phyloP scores from a whole-genome alignment of 129 eudicot species.

The Tanacetum coccineum region DNA sequence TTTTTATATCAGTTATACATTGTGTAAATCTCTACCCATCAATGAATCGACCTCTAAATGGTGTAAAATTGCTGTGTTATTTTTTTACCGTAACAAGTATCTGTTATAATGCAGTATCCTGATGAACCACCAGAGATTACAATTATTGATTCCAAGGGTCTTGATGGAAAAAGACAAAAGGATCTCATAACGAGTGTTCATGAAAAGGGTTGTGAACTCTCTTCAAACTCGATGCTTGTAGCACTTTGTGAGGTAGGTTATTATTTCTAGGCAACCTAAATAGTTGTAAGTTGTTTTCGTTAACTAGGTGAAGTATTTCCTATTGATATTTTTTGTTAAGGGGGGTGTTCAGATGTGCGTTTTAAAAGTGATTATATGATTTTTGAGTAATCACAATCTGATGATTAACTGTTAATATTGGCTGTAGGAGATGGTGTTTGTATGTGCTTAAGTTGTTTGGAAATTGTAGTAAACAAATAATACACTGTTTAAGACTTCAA shows the following conservation, averaged over 20 bases:
- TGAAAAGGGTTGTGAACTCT: slow-evolving; percentile 59
- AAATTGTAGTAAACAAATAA: background rate
- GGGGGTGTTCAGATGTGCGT: too few species aligned
- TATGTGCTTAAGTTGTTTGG: background rate
- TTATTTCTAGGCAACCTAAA: background rate
- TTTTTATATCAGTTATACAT: too few species aligned
- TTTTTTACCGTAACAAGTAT: background rate
- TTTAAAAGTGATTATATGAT: background rate
- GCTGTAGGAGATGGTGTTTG: too few species aligned
- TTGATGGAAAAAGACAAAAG: slow-evolving; percentile 66
- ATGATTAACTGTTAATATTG: too few species aligned
- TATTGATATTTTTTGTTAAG: background rate
- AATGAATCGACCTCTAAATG: background rate
- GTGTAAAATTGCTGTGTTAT: background rate
- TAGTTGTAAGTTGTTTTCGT: too few species aligned
- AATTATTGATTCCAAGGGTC: slow-evolving; percentile 77
- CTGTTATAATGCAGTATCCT: slow-evolving; percentile 58
- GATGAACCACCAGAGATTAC: slow-evolving; percentile 68
- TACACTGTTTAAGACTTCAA: background rate
- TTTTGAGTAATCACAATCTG: background rate
- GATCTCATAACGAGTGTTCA: slow-evolving; percentile 40
- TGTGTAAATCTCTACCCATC: too few species aligned
- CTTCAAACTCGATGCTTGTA: slow-evolving; percentile 72
- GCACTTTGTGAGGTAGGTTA: slow-evolving; percentile 84
- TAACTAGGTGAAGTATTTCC: background rate